These are phyloP conservation scores for Monosporascus sp. DNA, from an alignment of 2,329 filamentous ascomycete genomes.

Conservation along the genomic window DNA sequence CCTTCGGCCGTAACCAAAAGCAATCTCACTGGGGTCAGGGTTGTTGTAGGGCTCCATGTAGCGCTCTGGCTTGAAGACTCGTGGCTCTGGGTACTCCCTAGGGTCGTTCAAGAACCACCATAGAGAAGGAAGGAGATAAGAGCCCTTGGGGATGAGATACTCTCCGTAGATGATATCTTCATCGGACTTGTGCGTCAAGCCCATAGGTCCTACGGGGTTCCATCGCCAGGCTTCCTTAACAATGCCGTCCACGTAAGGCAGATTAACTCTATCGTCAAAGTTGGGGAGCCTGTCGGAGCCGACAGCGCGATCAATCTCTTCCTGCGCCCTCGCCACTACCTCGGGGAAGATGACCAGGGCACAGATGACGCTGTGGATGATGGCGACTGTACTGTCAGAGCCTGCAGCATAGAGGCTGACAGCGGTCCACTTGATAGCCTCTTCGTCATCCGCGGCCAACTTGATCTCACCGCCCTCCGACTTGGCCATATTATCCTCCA, in stretches of 20 bases:
- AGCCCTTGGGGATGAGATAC: slow-evolving; percentile 11
- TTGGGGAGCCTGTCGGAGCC: slow-evolving; percentile 22
- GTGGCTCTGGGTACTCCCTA: slow-evolving; percentile 50
- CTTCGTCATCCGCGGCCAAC: slow-evolving; percentile 1
- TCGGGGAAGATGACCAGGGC: slow-evolving; percentile 38
- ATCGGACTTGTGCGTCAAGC: slow-evolving; percentile 29
- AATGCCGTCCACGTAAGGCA: slow-evolving; percentile 22
- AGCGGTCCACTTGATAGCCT: slow-evolving; percentile 13
- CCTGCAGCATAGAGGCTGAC: slow-evolving; percentile 16
- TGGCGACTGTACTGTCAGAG: slow-evolving; percentile 17
- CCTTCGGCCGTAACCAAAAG: slow-evolving; percentile 32
- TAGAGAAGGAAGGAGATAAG: not conserved
- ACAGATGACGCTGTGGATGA: not conserved
- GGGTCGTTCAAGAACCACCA: slow-evolving; percentile 54
- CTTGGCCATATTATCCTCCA: slow-evolving; percentile 1
- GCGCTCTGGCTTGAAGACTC: slow-evolving; percentile 27
- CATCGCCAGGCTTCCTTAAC: slow-evolving; percentile 20
- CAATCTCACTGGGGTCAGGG: slow-evolving; percentile 19
- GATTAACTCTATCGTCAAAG: slow-evolving; percentile 14
- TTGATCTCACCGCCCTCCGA: no score
- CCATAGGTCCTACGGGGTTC: slow-evolving; percentile 22
- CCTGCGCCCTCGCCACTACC: slow-evolving; percentile 32
- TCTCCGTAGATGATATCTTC: slow-evolving; percentile 12
- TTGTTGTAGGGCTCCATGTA: slow-evolving; percentile 24
- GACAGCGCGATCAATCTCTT: slow-evolving; percentile 24